Base-by-base conservation (phyloP, 2,329 filamentous ascomycete species). In the Fusarium pilosicola region DNA sequence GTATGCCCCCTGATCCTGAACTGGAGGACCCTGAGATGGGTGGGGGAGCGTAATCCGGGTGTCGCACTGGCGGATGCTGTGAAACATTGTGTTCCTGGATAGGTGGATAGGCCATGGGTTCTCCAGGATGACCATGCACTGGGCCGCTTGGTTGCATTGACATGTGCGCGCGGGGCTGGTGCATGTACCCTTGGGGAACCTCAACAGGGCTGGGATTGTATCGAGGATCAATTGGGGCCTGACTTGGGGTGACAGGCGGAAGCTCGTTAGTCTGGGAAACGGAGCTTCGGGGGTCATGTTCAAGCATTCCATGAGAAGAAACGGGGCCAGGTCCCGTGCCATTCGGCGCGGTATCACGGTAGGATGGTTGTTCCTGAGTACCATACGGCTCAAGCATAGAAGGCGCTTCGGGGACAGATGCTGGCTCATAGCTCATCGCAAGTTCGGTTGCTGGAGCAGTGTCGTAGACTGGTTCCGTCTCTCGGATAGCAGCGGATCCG, bases 1-100 rank as follows among this genome's bases (percentile, higher is more conserved):
- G 59, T 81, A 82, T 44, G 68, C 76, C 44, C 74, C 76, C 46
- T 73, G 77, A 44, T 79, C 77, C 38, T 73, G 76, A 30, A 74
- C 61, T 34, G 66, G 66, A 61, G 65, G 74, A 20, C 70, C 74
- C 32, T 78, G 76, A 15, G 70, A 66, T 38, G 76, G 78, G 32
- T 70, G 74, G 39, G 71, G 77, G 73, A 22, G 77, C 72, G 45
- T 79, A 81, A 28, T 81, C 80, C 30, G 73, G 65, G 14, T 75
- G 75, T 74, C 79, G 76, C 45, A 77, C 75, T 41, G 73, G 64
- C 22, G 74, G 74, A 63, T 79, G 78, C 41, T 76, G 74, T 72
- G 74, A 51, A 59, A 78, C 68, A 30, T 52, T 46, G 51, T 75
- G 77, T 55, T 80, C 78, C 32, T 75, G 75, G 18, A 79, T 70